These are phyloP conservation scores for Eucalyptus regnans DNA, from an alignment of 345 rosid species.

Conservation along the genomic window DNA sequence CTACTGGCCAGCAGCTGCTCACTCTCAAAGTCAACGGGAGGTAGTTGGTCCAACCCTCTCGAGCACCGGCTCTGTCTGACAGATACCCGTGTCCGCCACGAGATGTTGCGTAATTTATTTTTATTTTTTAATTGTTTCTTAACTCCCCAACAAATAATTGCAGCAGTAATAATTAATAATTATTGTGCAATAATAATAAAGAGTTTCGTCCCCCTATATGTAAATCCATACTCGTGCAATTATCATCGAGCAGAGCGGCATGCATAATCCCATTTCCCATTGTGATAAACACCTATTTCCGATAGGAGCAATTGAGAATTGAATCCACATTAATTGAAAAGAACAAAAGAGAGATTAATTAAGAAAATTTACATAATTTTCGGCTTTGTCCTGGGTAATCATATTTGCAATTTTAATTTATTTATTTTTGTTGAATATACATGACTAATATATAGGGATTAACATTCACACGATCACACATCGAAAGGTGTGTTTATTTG, in stretches of 20 bases:
- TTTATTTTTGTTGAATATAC: neutral
- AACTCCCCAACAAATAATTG: neutral
- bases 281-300: neutral
- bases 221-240: neutral
- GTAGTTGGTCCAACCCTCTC: no score
- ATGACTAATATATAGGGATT: neutral
- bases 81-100: neutral
- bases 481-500: neutral
- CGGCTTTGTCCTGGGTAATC: accelerated
- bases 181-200: neutral
- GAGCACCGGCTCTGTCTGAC: neutral
- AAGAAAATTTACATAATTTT: neutral
- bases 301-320: no score
- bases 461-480: neutral
- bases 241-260: neutral
- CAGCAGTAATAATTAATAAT: neutral
- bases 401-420: neutral
- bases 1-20: neutral
- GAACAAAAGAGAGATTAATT: neutral
- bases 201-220: neutral
- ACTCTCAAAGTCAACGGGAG: neutral
- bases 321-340: neutral
- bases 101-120: neutral
- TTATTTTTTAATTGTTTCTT: neutral
- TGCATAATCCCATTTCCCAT: neutral